phyloP scores from a whole-genome alignment of 2,329 filamentous ascomycete species.

The Corynespora cassiicola region DNA sequence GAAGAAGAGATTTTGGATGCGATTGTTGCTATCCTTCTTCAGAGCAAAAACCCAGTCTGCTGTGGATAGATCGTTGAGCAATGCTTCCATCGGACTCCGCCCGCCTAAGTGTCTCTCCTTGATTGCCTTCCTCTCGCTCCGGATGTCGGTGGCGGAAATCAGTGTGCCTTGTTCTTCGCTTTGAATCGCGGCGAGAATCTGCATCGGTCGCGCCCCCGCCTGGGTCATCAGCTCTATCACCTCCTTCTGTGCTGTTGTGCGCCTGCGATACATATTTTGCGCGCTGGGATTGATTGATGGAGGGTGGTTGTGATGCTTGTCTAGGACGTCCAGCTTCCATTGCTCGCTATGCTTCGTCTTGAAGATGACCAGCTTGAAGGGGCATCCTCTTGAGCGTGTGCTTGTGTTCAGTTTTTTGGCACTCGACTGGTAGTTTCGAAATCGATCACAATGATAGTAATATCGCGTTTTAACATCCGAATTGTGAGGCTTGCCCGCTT shows the following conservation, averaged over 20 bases:
- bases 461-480: conserved; percentile 16
- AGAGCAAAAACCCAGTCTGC: conserved; percentile 15
- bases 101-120: conserved; percentile 11
- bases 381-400: conserved; percentile 8
- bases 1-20: conserved; percentile 17
- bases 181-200: conserved; percentile 15
- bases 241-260: conserved; percentile 15
- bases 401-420: conserved; percentile 4
- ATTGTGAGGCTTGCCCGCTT: conserved; percentile 17
- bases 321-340: conserved; percentile 12
- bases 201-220: conserved; percentile 12
- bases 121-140: conserved; percentile 13
- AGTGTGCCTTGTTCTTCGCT: conserved; percentile 14
- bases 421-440: conserved; percentile 11
- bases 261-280: conserved; percentile 16
- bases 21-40: conserved; percentile 16
- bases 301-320: conserved; percentile 14
- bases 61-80: conserved; percentile 15
- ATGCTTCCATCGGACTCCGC: conserved; percentile 15
- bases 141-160: conserved; percentile 13
- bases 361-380: conserved; percentile 16
- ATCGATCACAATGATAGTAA: conserved; percentile 16
- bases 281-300: conserved; percentile 15
- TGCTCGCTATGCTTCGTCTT: conserved; percentile 12
- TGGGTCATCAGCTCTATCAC: conserved; percentile 14